Evolutionary conservation across 345 rosid species (phyloP), one percentile per base, ranked within the genome.

Genomic region (Gossypium bickii): DNA sequence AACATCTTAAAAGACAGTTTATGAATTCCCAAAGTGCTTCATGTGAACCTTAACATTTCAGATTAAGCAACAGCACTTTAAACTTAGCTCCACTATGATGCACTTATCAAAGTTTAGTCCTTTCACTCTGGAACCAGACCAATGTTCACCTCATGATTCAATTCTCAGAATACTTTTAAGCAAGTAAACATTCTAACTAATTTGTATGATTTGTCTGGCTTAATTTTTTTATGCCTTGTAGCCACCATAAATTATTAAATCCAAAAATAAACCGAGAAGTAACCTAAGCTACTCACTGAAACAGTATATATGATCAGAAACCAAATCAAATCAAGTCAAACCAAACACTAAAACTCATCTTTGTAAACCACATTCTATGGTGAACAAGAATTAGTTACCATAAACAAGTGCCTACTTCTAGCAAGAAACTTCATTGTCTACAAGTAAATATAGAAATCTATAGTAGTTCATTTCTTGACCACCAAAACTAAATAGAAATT

Each of bases 361-460:
- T 58, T 44, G 3, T 44, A 45, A 72, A 22, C 20, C 1, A 1
- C 58, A 44, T 24, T 12, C 17, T 15, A 58, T 16, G 63, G 7
- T 29, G 16, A 25, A 60, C 22, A 10, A 11, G 16, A 25, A 24
- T 15, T 24, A 10, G 67, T 47, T 22, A 47, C 38, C 25, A 67
- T 29, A 67, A 47, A 67, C 20, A 67, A 52, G 44, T n/a, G 45
- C 60, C n/a, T 27, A 43, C 25, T 10, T 70, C 57, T 53, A 52
- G 61, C 27, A 70, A 27, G 61, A 29, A 70, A 70, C 27, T 51
- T 70, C 29, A 9, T 47, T 13, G 57, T 67, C 56, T 48, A 67
- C 38, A 67, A 44, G 13, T 7, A 17, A 24, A 13, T 18, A 48
- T 67, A 24, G 41, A 67, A 48, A 67, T 24, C 43, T 47, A 8